Evolutionary conservation across 305 asterid species (phyloP), one percentile per base, ranked within the genome.

Genomic region (Fraxinus sp.): DNA sequence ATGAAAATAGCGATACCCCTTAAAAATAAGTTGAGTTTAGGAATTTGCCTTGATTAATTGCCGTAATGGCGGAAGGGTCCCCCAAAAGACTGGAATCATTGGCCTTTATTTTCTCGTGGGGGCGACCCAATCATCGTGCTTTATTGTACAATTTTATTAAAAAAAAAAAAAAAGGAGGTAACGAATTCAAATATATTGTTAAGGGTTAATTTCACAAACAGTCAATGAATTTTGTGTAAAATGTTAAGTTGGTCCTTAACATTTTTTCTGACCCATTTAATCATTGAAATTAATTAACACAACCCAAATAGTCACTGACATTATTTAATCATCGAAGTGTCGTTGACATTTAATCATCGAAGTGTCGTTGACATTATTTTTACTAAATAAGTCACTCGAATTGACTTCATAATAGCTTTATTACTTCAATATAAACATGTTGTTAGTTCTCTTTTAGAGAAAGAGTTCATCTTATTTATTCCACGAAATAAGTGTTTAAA

Each of bases 11-110:
- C 4, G 5, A 4, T 33, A 33, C 36, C 6, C 36, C 3, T 32
- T 0, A 3, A 32, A 32, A 32, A 32, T 32, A 32, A 30, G 33
- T 30, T 3, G 33, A 33, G 36, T 33, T 11, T 43, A 2, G 55
- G n/a, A 11, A 11, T 11, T 41, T 46, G 66, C 11, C 57, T 26
- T 62, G 18, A n/a, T 33, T 57, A 18, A 16, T 52, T 9, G 88
- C 39, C 88, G 86, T 41, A 80, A 75, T 82, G 78, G 79, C 76
- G 84, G 84, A 75, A 55, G 8, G 64, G 64, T 5, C 64, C 9
- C 64, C 5, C 64, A 55, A 55, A 55, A 55, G 64, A n/a, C 3
- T 0, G 7, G 64, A 55, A 16, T n/a, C 1, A n/a, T 55, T 55
- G 64, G 64, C 64, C 64, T 4, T 55, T 55, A 1, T 16, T 55